Conservation (phyloP, 805 yeast genomes). For the Pichia deserticola region DNA sequence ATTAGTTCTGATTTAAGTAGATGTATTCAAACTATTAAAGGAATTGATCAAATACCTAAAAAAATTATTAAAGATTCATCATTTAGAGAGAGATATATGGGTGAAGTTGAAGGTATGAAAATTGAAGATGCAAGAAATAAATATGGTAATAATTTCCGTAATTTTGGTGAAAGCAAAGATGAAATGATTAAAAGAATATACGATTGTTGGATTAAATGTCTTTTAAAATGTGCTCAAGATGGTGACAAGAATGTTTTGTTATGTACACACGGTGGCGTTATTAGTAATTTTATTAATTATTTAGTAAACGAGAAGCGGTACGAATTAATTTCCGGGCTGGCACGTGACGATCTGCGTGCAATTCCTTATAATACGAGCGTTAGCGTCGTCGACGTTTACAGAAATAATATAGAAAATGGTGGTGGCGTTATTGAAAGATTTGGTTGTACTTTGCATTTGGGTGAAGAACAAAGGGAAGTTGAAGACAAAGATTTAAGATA, state of each 20-base stretch:
- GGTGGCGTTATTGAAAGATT: slow-evolving; percentile 35
- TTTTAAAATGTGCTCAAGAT: slow-evolving; percentile 29
- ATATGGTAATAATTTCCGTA: slow-evolving; percentile 52
- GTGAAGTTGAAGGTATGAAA: slow-evolving; percentile 69
- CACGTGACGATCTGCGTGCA: background rate
- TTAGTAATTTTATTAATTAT: slow-evolving; percentile 50
- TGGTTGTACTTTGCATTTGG: slow-evolving; percentile 66
- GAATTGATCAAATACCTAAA: slow-evolving; percentile 23
- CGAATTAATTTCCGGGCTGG: background rate
- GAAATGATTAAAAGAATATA: slow-evolving; percentile 42
- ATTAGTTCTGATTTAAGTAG: slow-evolving; percentile 49
- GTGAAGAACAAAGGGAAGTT: slow-evolving; percentile 44
- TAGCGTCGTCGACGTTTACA: slow-evolving; percentile 53
- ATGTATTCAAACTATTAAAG: slow-evolving; percentile 47
- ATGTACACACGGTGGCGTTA: slow-evolving; percentile 79
- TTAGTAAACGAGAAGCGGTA: slow-evolving; percentile 23
- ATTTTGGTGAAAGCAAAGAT: slow-evolving; percentile 54
- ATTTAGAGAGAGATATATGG: slow-evolving; percentile 71
- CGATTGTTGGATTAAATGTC: slow-evolving; percentile 23
- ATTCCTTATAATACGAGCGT: slow-evolving; percentile 71
- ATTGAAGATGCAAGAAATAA: slow-evolving; percentile 53
- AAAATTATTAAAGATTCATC: slow-evolving; percentile 30
- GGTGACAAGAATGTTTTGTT: slow-evolving; percentile 45
- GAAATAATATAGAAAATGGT: slow-evolving; percentile 9
- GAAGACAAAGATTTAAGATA: slow-evolving; percentile 5